A percentile compares a stretch with the other conserved stretches of the same genome.
Conservation (phyloP, 768 basidiomycete species). For the Dioszegia hungarica region DNA sequence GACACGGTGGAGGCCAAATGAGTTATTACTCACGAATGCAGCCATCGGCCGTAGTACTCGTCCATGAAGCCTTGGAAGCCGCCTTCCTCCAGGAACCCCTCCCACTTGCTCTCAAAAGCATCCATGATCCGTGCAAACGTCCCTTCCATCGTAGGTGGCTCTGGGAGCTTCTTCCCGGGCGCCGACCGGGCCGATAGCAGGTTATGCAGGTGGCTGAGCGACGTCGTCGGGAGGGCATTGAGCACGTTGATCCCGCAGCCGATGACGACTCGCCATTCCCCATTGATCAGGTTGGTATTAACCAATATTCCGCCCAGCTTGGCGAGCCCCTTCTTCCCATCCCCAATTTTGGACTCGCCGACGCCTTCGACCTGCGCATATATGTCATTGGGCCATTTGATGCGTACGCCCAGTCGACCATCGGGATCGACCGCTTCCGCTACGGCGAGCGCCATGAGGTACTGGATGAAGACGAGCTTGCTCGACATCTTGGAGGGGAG, state of each 20-base stretch:
- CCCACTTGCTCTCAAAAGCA: conserved; percentile 76
- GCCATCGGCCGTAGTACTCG: conserved; percentile 73
- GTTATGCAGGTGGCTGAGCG: conserved; percentile 65
- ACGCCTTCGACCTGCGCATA: conserved; percentile 61
- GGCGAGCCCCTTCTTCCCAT: conserved; percentile 53
- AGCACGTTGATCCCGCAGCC: conserved; percentile 86
- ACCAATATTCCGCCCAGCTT: conserved; percentile 92
- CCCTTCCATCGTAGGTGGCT: conserved; percentile 63
- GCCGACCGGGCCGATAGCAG: conserved; percentile 27
- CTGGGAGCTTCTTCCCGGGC: conserved; percentile 19
- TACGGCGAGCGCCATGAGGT: conserved; percentile 85
- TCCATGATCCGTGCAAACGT: conserved; percentile 70
- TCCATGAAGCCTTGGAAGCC: conserved; percentile 80
- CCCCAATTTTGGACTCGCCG: conserved; percentile 47
- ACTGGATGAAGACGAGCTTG: conserved; percentile 83
- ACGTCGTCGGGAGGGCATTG: conserved; percentile 74
- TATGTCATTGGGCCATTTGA: conserved; percentile 98
- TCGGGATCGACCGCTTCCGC: conserved; percentile 70
- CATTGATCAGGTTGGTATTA: conserved; percentile 73
- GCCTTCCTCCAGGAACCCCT: conserved; percentile 58
- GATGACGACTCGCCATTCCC: conserved; percentile 69
- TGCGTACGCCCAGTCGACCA: conserved; percentile 59
- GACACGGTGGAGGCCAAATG: neutral
- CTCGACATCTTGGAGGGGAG: conserved; percentile 57
- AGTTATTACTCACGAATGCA: conserved; percentile 71